A percentile compares a stretch with the other conserved stretches of the same genome.
Conservation (phyloP, 2,329 filamentous ascomycete genomes). For the Diplodia corticola region DNA sequence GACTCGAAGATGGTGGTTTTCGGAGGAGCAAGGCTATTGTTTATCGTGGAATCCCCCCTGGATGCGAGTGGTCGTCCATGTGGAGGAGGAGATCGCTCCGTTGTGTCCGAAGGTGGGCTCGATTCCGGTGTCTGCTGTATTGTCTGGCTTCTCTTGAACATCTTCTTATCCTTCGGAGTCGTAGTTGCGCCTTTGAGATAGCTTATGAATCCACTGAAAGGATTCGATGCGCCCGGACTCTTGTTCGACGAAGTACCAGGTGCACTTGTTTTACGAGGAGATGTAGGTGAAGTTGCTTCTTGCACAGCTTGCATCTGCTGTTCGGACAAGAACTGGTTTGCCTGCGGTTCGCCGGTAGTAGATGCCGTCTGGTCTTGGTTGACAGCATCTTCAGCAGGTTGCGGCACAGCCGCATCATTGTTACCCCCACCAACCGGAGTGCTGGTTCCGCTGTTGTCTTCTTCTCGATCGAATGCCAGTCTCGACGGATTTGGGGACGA, state of each 20-base stretch:
- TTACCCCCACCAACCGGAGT: slow-evolving; percentile 33
- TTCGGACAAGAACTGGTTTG: slow-evolving; percentile 35
- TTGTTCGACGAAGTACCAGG: background rate
- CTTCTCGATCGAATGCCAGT: slow-evolving; percentile 23
- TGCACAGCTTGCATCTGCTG: slow-evolving; percentile 31
- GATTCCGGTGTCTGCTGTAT: slow-evolving; percentile 49
- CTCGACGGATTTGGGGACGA: slow-evolving; percentile 59
- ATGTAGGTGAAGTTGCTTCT: slow-evolving; percentile 37
- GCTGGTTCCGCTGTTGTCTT: slow-evolving; percentile 30
- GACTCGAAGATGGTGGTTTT: slow-evolving; percentile 94
- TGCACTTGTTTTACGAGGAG: slow-evolving; percentile 9
- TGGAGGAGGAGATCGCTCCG: background rate
- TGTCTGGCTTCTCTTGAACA: slow-evolving; percentile 68
- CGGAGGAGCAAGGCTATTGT: slow-evolving; percentile 68
- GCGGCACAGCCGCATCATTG: slow-evolving; percentile 61
- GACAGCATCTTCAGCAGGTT: slow-evolving; percentile 66
- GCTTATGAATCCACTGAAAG: slow-evolving; percentile 18
- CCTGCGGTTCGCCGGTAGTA: slow-evolving; percentile 32
- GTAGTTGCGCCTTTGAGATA: slow-evolving; percentile 54
- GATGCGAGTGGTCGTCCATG: slow-evolving; percentile 8
- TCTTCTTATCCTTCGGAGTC: slow-evolving; percentile 68
- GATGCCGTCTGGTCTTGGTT: slow-evolving; percentile 63
- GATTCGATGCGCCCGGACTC: background rate
- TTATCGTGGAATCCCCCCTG: slow-evolving; percentile 42
- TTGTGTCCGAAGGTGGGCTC: slow-evolving; percentile 10